phyloP scores from a whole-genome alignment of 176 grass and related monocot genomes.

The Bonia amplexicaulis region DNA sequence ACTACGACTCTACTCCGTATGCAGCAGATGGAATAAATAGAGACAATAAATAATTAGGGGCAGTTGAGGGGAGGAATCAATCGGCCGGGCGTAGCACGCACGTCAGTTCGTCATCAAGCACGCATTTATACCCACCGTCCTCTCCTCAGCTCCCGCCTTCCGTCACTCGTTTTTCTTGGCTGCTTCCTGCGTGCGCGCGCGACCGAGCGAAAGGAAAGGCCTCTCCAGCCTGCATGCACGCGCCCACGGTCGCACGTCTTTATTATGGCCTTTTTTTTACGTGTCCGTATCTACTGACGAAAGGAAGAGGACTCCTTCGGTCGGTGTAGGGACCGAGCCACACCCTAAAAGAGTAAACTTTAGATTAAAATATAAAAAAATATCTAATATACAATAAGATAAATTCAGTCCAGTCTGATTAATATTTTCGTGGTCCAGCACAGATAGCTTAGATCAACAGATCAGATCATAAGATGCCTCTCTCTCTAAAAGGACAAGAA shows the following conservation, averaged over 20 bases:
- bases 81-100: slow-evolving; percentile 17
- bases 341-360: too few relatives aligned
- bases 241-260: neutral
- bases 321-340: too few relatives aligned
- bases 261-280: neutral
- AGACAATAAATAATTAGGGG: slow-evolving; percentile 28
- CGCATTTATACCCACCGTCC: slow-evolving; percentile 23
- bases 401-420: too few relatives aligned
- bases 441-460: too few relatives aligned
- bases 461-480: too few relatives aligned
- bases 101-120: slow-evolving; percentile 25
- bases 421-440: too few relatives aligned
- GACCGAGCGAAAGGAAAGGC: neutral
- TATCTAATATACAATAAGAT: too few relatives aligned
- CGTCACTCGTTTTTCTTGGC: neutral
- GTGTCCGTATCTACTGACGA: neutral
- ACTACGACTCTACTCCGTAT: too few relatives aligned
- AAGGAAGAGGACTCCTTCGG: too few relatives aligned
- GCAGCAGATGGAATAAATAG: slow-evolving; percentile 18
- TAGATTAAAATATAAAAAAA: too few relatives aligned
- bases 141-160: neutral
- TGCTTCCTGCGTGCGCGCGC: neutral
- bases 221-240: neutral
- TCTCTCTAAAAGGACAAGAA: too few relatives aligned
- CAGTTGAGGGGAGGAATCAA: slow-evolving; percentile 34